Conservation (phyloP, 495 filamentous ascomycete genomes). For the Pyronema omphalodes region DNA sequence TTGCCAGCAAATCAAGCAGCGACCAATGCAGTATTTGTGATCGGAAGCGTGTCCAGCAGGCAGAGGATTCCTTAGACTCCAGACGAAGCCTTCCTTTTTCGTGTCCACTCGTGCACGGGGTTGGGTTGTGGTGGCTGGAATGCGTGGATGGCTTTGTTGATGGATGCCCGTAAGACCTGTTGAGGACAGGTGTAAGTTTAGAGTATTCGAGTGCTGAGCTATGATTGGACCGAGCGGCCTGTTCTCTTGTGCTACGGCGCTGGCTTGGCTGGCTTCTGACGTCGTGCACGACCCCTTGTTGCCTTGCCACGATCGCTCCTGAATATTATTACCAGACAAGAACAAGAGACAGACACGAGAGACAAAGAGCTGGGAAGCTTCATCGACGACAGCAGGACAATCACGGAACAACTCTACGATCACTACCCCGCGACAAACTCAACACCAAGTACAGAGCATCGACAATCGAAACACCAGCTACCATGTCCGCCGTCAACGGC, state of each 20-base stretch:
- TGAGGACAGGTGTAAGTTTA: conserved; percentile 8
- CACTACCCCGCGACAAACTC: neutral
- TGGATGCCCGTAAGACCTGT: conserved; percentile 10
- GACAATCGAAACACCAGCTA: neutral
- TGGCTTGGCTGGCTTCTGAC: neutral
- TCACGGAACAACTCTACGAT: neutral
- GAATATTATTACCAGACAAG: neutral
- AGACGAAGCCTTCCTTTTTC: too few relatives aligned
- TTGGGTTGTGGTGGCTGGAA: too few relatives aligned
- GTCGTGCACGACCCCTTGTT: neutral
- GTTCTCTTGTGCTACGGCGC: neutral
- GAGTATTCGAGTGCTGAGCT: neutral
- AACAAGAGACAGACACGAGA: too few relatives aligned
- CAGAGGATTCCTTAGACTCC: too few relatives aligned
- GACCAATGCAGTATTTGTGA: too few relatives aligned
- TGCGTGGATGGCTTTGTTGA: too few relatives aligned
- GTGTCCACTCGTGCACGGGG: too few relatives aligned
- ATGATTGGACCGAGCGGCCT: neutral
- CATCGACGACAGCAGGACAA: too few relatives aligned
- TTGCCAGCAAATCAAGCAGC: too few relatives aligned
- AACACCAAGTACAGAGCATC: neutral
- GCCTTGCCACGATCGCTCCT: neutral
- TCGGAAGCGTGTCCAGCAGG: too few relatives aligned
- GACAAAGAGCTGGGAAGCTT: too few relatives aligned
- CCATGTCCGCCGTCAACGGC: conserved; percentile 3